Percentiles rank a stretch among this genome's conserved stretches.
Evolutionary conservation across 2,329 filamentous ascomycete species (phyloP).

Genomic region (Sclerotinia minor): DNA sequence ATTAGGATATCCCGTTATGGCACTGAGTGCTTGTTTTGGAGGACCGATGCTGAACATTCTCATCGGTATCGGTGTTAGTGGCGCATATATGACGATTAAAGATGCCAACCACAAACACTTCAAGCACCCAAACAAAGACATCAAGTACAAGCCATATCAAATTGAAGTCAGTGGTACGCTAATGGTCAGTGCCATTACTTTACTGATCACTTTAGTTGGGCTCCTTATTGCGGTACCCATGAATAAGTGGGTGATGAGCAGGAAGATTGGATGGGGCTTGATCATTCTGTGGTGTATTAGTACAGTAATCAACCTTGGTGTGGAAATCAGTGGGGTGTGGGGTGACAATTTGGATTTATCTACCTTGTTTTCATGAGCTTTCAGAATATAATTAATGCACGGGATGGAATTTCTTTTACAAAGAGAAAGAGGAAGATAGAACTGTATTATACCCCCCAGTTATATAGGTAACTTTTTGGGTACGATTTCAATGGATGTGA

Average conservation of each 20-base stretch:
- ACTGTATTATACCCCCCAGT: not conserved
- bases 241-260: slow-evolving; percentile 84
- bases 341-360: slow-evolving; percentile 18
- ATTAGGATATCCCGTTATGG: slow-evolving; percentile 96
- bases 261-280: slow-evolving; percentile 76
- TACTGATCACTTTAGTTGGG: slow-evolving; percentile 76
- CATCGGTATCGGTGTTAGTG: slow-evolving; percentile 88
- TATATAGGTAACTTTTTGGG: slow-evolving; percentile 1
- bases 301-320: slow-evolving; percentile 76
- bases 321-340: slow-evolving; percentile 65
- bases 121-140: slow-evolving; percentile 64
- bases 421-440: not conserved
- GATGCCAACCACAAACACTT: slow-evolving; percentile 64
- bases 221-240: slow-evolving; percentile 78
- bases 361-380: slow-evolving; percentile 3
- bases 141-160: slow-evolving; percentile 73
- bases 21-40: slow-evolving; percentile 90
- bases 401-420: not conserved
- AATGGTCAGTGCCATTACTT: slow-evolving; percentile 78
- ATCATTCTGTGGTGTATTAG: slow-evolving; percentile 79
- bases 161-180: slow-evolving; percentile 84
- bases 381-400: not conserved
- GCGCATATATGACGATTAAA: slow-evolving; percentile 80
- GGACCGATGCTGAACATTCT: slow-evolving; percentile 98
- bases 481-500: not conserved